These are phyloP conservation scores for Curvularia sp. DNA, from an alignment of 2,329 filamentous ascomycete species.

Conservation along the genomic window DNA sequence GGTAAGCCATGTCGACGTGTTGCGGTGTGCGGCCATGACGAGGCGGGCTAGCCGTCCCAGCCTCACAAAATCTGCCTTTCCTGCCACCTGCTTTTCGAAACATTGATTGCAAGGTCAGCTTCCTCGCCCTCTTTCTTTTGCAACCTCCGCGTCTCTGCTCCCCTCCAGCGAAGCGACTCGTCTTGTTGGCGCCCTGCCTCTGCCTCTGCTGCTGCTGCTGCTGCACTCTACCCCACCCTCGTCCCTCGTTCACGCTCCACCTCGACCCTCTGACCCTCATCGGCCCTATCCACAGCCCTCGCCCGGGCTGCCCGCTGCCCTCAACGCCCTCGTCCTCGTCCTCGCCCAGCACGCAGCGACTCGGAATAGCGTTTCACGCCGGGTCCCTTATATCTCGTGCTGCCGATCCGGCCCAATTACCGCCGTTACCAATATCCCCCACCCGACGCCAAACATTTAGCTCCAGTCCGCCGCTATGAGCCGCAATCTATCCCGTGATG, in stretches of 20 bases:
- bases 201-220: slow-evolving; percentile 6
- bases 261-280: neutral
- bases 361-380: slow-evolving; percentile 39
- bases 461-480: slow-evolving; percentile 34
- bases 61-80: slow-evolving; percentile 22
- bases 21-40: slow-evolving; percentile 35
- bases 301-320: slow-evolving; percentile 25
- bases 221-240: slow-evolving; percentile 12
- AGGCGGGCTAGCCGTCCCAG: slow-evolving; percentile 26
- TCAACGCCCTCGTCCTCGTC: slow-evolving; percentile 2
- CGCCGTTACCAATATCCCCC: slow-evolving; percentile 1
- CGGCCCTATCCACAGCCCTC: slow-evolving; percentile 18
- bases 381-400: slow-evolving; percentile 26
- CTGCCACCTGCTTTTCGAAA: slow-evolving; percentile 23
- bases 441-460: slow-evolving; percentile 10
- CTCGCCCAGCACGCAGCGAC: slow-evolving; percentile 13
- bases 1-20: slow-evolving; percentile 28
- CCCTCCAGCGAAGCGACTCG: slow-evolving; percentile 1
- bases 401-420: slow-evolving; percentile 16
- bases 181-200: slow-evolving; percentile 18
- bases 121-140: slow-evolving; percentile 23
- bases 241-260: slow-evolving; percentile 12
- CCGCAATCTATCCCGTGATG: slow-evolving; percentile 26
- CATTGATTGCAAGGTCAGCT: slow-evolving; percentile 24
- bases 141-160: slow-evolving; percentile 13